Evolutionary conservation across 208 protist genomes (phyloP), one percentile per base, ranked within the genome.

Genomic region (Wallacemonas sp.): DNA sequence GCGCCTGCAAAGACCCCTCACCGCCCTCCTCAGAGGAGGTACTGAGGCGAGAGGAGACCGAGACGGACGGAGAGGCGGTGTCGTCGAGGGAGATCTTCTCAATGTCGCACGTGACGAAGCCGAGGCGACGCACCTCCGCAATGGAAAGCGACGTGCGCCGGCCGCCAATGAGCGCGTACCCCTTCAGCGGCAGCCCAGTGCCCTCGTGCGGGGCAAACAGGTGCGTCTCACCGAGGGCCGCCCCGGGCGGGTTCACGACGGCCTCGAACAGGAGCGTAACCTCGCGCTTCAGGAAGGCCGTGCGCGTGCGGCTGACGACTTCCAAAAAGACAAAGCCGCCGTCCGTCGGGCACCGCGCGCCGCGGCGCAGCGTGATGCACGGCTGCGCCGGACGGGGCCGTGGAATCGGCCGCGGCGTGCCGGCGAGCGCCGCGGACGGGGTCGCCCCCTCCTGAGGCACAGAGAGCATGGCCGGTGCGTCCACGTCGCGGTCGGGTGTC

Each of bases 71-170:
- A 25, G 52, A 59, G 4, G 52, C 52, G 5, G 57, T 49, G 38
- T 45, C 41, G 57, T 36, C 57, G 11, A 49, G 39, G 38, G 57
- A 63, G n/a, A 63, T 38, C 52, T 39, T 26, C 42, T 77, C 70
- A 11, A 73, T 10, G 31, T 65, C 63, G 33, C 74, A 85, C 62
- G 72, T 78, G 2, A 49, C 66, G 25, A 82, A 74, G 16, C 67
- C 62, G 38, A 79, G 41, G 44, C 70, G 28, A 7, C 42, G 44
- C 39, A 72, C 20, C 67, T 86, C 80, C 29, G 62, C 36, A 29
- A 77, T 70, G 22, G 72, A 77, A 41, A 86, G 54, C 3, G 42
- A 22, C 3, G 41, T 39, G 12, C 70, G 61, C 16, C 2, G 31
- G 29, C 36, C 46, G 28, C 33, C 32, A 12, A 48, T 16, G 0